Evolutionary conservation across 176 grass and related monocot species (phyloP), one percentile per base, ranked within the genome.

Genomic region (Oryza meridionalis): DNA sequence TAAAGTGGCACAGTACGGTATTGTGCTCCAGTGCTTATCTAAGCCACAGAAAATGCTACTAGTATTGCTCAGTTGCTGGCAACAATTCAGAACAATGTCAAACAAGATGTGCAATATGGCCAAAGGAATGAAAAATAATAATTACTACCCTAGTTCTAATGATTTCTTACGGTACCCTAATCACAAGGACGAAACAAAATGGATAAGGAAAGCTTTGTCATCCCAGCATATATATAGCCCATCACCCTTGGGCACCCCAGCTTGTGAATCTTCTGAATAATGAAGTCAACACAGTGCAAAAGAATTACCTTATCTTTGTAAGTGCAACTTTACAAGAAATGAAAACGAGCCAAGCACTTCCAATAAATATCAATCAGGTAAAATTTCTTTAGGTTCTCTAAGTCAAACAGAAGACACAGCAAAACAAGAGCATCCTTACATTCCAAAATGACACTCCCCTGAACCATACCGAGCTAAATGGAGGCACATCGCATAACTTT

Each of bases 1-100:
- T 72, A 70, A 82, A 73, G 68, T 82, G 80, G 6, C 68, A 82
- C 14, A 9, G 64, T 62, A 64, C 43, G 69, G 55, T 67, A 15
- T 44, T 75, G 71, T 37, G 42, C 59, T 67, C 61, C 81, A 67
- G 8, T 66, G 59, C 42, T 51, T 7, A 58, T 58, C 5, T 58
- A 22, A 37, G 38, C 11, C 69, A 74, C 58, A 83, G 25, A 31
- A 21, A 64, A 62, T 65, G 58, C 42, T 43, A 43, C 3, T 67
- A 2, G 7, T 67, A 29, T 21, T 51, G 42, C 55, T 59, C 55
- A 59, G 42, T 19, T 51, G 26, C 27, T 44, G 53, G 66, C 19
- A 44, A 5, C 61, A 19, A 35, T 65, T 38, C 71, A 84, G 12
- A 31, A 10, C 17, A 84, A 49, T 15, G 27, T 21, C 27, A 75